Conservation (phyloP, 169 alveolate species). For the Plasmodium vinckei region DNA sequence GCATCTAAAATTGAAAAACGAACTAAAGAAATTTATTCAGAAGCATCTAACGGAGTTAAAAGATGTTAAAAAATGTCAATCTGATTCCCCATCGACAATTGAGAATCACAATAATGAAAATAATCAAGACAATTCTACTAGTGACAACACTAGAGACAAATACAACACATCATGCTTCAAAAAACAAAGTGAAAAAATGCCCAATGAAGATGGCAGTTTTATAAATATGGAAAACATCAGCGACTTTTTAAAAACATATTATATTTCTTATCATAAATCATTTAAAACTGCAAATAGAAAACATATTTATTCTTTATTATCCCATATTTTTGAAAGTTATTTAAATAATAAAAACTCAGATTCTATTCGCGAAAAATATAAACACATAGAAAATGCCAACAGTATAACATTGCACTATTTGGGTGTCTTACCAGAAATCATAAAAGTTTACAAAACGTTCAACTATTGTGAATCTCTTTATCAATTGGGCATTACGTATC, state of each 20-base stretch:
- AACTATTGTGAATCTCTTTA: constrained; percentile 43
- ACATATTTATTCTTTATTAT: constrained; percentile 32
- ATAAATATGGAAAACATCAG: constrained; percentile 48
- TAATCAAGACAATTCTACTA: background rate
- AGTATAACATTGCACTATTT: constrained; percentile 22
- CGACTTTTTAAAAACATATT: constrained; percentile 54
- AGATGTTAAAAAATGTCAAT: background rate
- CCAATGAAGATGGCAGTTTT: background rate
- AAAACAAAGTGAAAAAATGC: background rate
- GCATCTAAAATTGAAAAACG: constrained; percentile 33
- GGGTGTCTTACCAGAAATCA: constrained; percentile 59
- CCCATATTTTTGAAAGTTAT: constrained; percentile 64
- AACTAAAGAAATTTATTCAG: constrained; percentile 36
- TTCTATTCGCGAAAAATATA: constrained; percentile 2
- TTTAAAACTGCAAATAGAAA: constrained; percentile 44
- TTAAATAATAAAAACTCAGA: background rate
- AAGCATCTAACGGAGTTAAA: constrained; percentile 21
- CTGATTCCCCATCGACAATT: background rate
- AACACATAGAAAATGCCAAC: background rate
- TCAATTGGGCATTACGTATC: constrained; percentile 31
- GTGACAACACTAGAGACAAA: background rate
- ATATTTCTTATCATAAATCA: constrained; percentile 38
- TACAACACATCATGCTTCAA: background rate
- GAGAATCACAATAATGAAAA: background rate
- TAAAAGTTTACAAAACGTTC: constrained; percentile 58